These are phyloP conservation scores for Blastomyces silverae DNA, from an alignment of 2,329 filamentous ascomycete species.

Conservation along the genomic window DNA sequence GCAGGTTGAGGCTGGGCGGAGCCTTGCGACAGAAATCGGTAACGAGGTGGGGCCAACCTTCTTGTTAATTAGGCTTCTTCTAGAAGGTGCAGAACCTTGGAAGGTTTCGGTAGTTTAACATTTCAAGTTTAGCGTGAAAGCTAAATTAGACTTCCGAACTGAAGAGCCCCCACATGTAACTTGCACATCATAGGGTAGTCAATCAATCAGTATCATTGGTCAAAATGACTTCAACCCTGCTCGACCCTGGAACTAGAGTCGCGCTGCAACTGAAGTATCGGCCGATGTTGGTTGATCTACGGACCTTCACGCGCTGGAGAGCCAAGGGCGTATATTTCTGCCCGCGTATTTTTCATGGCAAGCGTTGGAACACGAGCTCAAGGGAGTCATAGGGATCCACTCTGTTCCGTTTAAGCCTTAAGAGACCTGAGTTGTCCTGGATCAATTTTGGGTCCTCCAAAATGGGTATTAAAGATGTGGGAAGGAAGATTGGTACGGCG, in stretches of 20 bases:
- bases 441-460: background rate
- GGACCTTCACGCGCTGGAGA: background rate
- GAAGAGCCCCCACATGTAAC: background rate
- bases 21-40: background rate
- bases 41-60: background rate
- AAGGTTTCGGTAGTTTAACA: background rate
- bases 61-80: conserved; percentile 4
- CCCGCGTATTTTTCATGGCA: background rate
- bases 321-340: background rate
- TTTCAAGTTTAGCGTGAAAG: background rate
- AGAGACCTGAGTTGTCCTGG: background rate
- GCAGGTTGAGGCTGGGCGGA: background rate
- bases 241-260: background rate
- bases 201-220: background rate
- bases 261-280: background rate
- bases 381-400: background rate
- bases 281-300: background rate
- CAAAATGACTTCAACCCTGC: background rate
- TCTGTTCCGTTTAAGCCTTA: background rate
- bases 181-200: background rate
- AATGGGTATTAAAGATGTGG: background rate
- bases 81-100: background rate
- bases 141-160: background rate
- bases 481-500: no score
- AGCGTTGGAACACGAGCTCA: background rate